A percentile compares a stretch with the other conserved stretches of the same genome.
phyloP scores from a whole-genome alignment of 1,284 basidiomycete species.

The Ceratobasidium sp. region DNA sequence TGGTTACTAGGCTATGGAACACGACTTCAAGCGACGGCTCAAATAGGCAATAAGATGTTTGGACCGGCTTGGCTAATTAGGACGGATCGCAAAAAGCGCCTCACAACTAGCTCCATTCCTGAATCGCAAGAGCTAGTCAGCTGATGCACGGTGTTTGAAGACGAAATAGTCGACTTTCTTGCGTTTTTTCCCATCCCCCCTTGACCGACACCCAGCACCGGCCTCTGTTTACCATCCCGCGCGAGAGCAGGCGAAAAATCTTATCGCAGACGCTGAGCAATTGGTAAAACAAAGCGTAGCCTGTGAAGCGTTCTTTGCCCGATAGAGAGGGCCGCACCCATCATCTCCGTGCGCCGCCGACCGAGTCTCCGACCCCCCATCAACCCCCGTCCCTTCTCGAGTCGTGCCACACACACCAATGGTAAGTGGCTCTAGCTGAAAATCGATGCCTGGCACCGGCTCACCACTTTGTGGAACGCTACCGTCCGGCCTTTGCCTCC shows the following conservation, averaged over 20 bases:
- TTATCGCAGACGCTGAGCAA: background rate
- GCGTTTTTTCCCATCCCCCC: conserved; percentile 15
- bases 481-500: conserved; percentile 1
- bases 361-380: conserved; percentile 15
- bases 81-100: conserved; percentile 11
- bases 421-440: conserved; percentile 7
- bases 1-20: background rate
- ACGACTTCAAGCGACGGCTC: background rate
- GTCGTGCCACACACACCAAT: conserved; percentile 4
- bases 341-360: conserved; percentile 41
- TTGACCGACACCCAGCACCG: conserved; percentile 7
- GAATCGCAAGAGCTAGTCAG: background rate
- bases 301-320: conserved; percentile 6
- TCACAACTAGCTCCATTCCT: background rate
- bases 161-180: background rate
- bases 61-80: conserved; percentile 5
- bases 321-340: conserved; percentile 7
- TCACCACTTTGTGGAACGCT: background rate
- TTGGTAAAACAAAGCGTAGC: conserved; percentile 3
- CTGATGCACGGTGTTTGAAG: background rate
- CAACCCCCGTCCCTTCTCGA: conserved; percentile 13
- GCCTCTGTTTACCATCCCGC: background rate
- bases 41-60: conserved; percentile 1
- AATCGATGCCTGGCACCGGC: conserved; percentile 30
- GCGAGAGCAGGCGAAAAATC: conserved; percentile 4